These are phyloP conservation scores for Lachnellula cervina DNA, from an alignment of 2,329 filamentous ascomycete genomes.

Conservation along the genomic window DNA sequence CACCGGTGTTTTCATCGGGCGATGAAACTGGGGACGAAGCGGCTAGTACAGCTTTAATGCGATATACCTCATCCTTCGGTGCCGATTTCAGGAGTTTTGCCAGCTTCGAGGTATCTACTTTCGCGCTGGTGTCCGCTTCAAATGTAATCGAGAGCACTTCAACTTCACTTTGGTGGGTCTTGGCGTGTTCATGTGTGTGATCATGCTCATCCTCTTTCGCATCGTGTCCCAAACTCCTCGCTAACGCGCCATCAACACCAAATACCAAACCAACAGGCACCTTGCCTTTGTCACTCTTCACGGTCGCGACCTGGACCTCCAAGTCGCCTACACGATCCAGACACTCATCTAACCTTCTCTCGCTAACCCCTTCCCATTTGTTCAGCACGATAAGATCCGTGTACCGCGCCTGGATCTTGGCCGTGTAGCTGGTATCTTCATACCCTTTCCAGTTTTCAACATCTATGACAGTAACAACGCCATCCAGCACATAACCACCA, in stretches of 20 bases:
- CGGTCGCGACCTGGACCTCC: constrained; percentile 64
- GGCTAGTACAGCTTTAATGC: constrained; percentile 72
- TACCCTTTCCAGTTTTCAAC: constrained; percentile 75
- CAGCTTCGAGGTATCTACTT: constrained; percentile 57
- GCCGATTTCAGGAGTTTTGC: constrained; percentile 63
- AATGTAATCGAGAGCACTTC: constrained; percentile 85
- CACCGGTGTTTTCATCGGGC: constrained; percentile 44
- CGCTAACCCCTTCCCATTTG: constrained; percentile 64
- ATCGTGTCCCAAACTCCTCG: constrained; percentile 46
- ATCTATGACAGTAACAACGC: constrained; percentile 67
- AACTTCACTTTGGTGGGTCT: constrained; percentile 73
- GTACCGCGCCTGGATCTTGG: constrained; percentile 66
- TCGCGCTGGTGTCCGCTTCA: constrained; percentile 36
- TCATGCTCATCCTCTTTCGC: constrained; percentile 36
- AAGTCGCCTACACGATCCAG: constrained; percentile 63
- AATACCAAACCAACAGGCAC: constrained; percentile 78
- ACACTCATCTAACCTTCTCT: constrained; percentile 58
- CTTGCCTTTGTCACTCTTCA: constrained; percentile 77
- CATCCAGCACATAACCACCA: constrained; percentile 59
- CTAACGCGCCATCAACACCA: constrained; percentile 80
- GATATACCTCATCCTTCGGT: constrained; percentile 90
- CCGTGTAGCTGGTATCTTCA: constrained; percentile 65
- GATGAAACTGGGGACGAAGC: constrained; percentile 43
- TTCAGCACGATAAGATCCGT: constrained; percentile 70
- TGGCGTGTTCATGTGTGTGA: constrained; percentile 33